Conservation (phyloP, 2,329 filamentous ascomycete species). For the Pseudopyrenochaeta lycopersici region DNA sequence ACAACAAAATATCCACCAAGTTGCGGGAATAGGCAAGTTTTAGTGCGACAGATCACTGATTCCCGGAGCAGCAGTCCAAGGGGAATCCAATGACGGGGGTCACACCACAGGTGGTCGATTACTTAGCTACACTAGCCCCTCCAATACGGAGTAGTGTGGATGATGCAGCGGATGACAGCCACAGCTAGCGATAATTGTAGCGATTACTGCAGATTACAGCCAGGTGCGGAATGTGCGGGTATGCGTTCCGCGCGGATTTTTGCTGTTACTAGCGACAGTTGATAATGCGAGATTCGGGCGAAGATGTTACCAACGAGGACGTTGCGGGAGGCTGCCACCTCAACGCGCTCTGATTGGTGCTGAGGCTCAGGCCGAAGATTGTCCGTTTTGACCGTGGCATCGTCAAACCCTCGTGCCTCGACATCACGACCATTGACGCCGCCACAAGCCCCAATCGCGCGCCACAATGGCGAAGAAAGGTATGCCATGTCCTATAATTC, state of each 20-base stretch:
- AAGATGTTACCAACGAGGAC: neutral
- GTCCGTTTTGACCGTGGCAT: slow-evolving; percentile 22
- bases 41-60: neutral
- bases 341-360: slow-evolving; percentile 2
- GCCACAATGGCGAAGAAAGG: slow-evolving; percentile 49
- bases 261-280: neutral
- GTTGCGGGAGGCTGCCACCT: neutral
- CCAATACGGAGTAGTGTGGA: neutral
- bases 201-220: neutral
- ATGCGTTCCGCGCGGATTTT: neutral
- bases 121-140: neutral
- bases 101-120: neutral
- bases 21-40: neutral
- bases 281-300: neutral
- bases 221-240: too few species aligned
- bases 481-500: slow-evolving; percentile 15
- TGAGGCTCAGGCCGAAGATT: slow-evolving; percentile 21
- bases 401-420: slow-evolving; percentile 28
- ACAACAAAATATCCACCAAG: neutral
- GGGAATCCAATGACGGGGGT: neutral
- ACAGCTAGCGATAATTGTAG: neutral
- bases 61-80: neutral
- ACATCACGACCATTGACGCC: slow-evolving; percentile 20
- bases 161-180: neutral
- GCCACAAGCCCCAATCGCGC: slow-evolving; percentile 13